A percentile compares a stretch with the other conserved stretches of the same genome.
Evolutionary conservation across 2,329 filamentous ascomycete genomes (phyloP).

Genomic region (Penicillium sclerotigenum): DNA sequence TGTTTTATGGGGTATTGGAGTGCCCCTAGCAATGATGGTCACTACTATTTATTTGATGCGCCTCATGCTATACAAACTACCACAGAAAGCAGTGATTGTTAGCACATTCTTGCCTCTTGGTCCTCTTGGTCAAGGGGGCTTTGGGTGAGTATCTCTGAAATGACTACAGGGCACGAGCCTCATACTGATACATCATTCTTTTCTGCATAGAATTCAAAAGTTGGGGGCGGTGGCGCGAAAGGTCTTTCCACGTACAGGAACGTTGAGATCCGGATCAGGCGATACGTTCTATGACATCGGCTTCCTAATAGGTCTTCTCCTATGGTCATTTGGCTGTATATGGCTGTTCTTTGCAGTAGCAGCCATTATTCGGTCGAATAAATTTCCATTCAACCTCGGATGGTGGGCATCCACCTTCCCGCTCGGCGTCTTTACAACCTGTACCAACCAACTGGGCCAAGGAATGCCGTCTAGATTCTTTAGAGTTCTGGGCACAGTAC

Average conservation of each 20-base stretch:
- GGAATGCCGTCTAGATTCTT: neutral
- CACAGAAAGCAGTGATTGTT: neutral
- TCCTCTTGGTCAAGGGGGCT: neutral
- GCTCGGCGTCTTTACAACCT: neutral
- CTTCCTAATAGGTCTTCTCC: neutral
- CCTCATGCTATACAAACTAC: neutral
- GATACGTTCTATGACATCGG: neutral
- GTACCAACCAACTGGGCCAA: neutral
- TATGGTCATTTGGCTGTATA: neutral
- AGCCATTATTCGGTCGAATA: neutral
- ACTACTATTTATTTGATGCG: neutral
- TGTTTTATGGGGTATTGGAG: neutral
- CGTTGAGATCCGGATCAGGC: neutral
- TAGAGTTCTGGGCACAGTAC: neutral
- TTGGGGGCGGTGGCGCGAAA: neutral
- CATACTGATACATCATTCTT: neutral
- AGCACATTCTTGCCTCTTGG: neutral
- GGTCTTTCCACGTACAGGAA: neutral
- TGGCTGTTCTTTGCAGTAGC: neutral
- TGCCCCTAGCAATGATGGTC: neutral
- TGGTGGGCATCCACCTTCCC: conserved; percentile 1
- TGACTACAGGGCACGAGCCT: too few species aligned
- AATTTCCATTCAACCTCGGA: neutral
- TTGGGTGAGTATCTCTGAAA: neutral
- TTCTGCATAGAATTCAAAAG: neutral